phyloP scores from a whole-genome alignment of 306 rosid species.

The Prunus dulcis region DNA sequence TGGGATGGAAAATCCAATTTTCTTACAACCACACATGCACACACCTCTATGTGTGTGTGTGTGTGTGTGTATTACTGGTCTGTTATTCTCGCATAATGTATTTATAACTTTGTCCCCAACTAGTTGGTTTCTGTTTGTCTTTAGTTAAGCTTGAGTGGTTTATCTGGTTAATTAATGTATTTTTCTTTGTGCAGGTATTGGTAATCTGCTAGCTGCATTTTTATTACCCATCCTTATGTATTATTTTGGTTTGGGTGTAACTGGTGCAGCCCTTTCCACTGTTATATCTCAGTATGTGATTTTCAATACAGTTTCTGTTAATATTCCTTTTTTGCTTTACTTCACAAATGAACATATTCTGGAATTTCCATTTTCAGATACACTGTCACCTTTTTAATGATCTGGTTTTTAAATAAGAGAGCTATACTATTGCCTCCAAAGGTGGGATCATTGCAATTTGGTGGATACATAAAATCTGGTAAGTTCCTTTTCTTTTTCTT shows the following conservation, averaged over 20 bases:
- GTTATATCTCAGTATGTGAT: constrained; percentile 88
- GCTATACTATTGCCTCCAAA: constrained; percentile 81
- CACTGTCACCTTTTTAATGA: constrained; percentile 68
- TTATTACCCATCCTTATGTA: constrained; percentile 81
- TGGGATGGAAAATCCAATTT: neutral
- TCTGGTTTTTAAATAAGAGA: constrained; percentile 72
- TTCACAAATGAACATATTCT: constrained; percentile 14
- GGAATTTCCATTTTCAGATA: constrained; percentile 50
- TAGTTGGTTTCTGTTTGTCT: constrained; percentile 1
- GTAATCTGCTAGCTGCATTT: constrained; percentile 70
- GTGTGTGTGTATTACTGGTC: neutral
- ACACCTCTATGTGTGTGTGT: neutral
- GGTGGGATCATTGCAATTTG: constrained; percentile 80
- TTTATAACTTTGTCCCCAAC: neutral
- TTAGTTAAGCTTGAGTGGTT: constrained; percentile 17
- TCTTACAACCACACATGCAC: neutral
- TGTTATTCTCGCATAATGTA: neutral
- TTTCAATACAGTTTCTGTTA: constrained; percentile 14
- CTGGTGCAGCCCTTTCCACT: constrained; percentile 89
- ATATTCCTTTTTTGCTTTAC: constrained; percentile 17
- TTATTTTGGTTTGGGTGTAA: constrained; percentile 69
- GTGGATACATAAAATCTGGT: constrained; percentile 85
- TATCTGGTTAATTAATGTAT: constrained; percentile 28
- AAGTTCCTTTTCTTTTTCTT: constrained; percentile 4
- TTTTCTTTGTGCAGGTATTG: constrained; percentile 62